phyloP scores from a whole-genome alignment of 192 early-diverging fungal genomes.

The Backusella parvicylindrica region DNA sequence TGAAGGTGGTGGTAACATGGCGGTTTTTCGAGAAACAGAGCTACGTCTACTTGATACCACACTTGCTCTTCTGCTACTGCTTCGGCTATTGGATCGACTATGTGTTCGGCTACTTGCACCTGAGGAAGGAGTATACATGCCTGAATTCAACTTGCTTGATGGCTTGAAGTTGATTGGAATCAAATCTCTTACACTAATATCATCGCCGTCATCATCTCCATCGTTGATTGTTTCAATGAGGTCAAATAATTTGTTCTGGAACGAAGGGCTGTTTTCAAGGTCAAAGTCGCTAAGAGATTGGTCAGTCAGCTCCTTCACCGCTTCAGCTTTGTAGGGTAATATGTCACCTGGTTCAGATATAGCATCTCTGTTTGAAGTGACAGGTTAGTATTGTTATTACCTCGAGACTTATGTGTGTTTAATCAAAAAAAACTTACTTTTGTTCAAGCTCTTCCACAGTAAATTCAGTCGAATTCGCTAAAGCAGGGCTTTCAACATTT shows the following conservation, averaged over 20 bases:
- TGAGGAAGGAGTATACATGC: not conserved
- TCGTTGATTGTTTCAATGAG: not conserved
- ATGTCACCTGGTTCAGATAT: not conserved
- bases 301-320: too few species aligned
- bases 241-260: not conserved
- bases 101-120: not conserved
- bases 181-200: conserved; percentile 29
- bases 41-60: not conserved
- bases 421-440: not conserved
- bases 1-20: not conserved
- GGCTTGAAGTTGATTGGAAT: conserved; percentile 31
- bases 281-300: not conserved
- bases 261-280: conserved; percentile 11
- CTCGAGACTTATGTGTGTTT: not conserved
- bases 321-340: not conserved
- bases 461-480: not conserved
- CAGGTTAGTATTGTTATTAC: not conserved
- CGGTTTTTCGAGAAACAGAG: not conserved
- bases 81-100: not conserved
- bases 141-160: conserved; percentile 15
- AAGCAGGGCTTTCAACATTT: not conserved
- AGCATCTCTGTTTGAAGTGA: not conserved
- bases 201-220: conserved; percentile 12
- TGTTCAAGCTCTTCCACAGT: not conserved
- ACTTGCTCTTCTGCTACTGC: conserved; percentile 2